Evolutionary conservation across 2,329 filamentous ascomycete genomes (phyloP).

Genomic region (Apiospora phragmitis): DNA sequence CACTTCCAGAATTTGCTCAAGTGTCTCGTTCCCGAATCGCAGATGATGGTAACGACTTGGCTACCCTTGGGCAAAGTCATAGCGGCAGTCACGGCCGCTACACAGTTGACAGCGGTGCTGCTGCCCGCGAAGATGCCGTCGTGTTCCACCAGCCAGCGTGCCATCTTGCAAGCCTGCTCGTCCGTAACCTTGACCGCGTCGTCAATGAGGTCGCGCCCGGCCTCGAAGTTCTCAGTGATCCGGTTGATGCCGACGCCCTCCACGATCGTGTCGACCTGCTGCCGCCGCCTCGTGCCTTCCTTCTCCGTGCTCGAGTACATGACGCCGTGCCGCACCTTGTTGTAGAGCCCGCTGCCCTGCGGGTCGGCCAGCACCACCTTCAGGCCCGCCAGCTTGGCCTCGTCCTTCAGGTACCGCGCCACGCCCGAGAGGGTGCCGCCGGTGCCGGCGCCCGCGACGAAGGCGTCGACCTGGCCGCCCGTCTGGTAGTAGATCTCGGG

Average conservation of each 20-base stretch:
- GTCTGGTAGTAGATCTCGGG: conserved; percentile 87
- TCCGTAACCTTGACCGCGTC: conserved; percentile 89
- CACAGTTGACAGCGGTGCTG: conserved; percentile 95
- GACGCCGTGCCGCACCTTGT: conserved; percentile 88
- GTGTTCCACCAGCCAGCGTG: conserved; percentile 92
- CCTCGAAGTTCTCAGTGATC: conserved; percentile 90
- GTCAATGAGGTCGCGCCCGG: conserved; percentile 81
- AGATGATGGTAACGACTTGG: conserved; percentile 78
- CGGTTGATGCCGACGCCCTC: conserved; percentile 96
- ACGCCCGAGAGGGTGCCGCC: conserved; percentile 92
- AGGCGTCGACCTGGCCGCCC: conserved; percentile 74
- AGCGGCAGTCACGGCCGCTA: conserved; percentile 71
- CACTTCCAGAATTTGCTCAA: conserved; percentile 83
- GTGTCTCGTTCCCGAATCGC: conserved; percentile 80
- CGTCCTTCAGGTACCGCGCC: conserved; percentile 77
- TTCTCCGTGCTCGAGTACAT: conserved; percentile 91
- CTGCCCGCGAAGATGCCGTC: conserved; percentile 95
- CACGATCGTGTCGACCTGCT: conserved; percentile 93
- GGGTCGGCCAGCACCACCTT: conserved; percentile 87
- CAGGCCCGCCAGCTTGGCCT: conserved; percentile 56
- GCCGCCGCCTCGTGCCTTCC: conserved; percentile 84
- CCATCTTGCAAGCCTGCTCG: conserved; percentile 87
- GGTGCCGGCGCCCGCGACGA: conserved; percentile 91
- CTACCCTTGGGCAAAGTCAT: conserved; percentile 61
- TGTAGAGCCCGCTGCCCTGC: conserved; percentile 89